Base-by-base conservation (phyloP, 768 basidiomycete species). In the Hygrophorus pudorinus region DNA sequence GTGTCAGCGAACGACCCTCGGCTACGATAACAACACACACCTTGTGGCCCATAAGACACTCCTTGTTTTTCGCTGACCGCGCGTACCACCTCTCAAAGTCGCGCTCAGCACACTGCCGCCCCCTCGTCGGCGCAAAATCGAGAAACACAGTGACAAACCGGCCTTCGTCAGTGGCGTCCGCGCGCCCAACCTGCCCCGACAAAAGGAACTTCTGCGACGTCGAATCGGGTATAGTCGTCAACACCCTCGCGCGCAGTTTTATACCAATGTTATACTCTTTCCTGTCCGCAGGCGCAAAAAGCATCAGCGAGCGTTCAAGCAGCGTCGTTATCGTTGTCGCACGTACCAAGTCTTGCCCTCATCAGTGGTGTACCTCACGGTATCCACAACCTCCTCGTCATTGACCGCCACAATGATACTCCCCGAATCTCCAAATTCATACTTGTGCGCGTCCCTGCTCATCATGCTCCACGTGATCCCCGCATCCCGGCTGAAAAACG, bases 181-280 rank as follows among this genome's bases (percentile, higher is more conserved):
- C 61, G 16, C 80, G 75, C 2, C 76, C 65, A 10, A 91, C 70
- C 47, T 84, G 81, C 4, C 85, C 96, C 18, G 96, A 71, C 6
- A 99, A 70, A 7, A 98, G 57, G 68, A 98, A 97, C 62, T 94
- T 97, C 58, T 96, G 94, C 0, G 90, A 93, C 0, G 96, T 97
- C 10, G 90, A 90, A 53, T 99, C 96, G 0, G 90, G 88, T 4
- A 97, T 75, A 3, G 91, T 96, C 33, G 85, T 80, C n/a, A 99
- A 66, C 0, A 78, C 78, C 6, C 78, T 72, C 0, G 88, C 81
- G 16, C 83, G 79, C 4, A 97, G 49, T 21, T 66, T 79, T 46
- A 86, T 59, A 2, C 79, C 86, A 41, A 93, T 64, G 10, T 84
- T 63, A 48, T 86, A 79, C 10, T 71, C 65, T 45, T 75, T 65